These are phyloP conservation scores for Ophiocordyceps camponoti-rufipedis DNA, from an alignment of 2,329 filamentous ascomycete species.

Conservation along the genomic window DNA sequence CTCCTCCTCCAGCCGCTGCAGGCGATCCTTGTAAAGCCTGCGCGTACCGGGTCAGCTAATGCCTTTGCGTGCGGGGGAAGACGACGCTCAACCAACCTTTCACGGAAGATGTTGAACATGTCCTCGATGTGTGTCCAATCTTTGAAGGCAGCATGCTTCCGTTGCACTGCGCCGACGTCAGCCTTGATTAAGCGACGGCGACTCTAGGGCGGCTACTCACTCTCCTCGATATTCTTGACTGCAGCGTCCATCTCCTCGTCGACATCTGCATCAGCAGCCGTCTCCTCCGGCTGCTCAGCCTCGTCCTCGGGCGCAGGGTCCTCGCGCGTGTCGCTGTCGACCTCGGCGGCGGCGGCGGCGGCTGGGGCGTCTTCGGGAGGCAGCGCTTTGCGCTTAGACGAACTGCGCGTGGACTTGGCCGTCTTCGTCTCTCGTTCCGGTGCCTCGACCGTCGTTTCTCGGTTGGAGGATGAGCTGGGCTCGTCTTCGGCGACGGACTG, in stretches of 20 bases:
- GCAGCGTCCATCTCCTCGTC: conserved; percentile 41
- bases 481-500: conserved; percentile 30
- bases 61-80: background rate
- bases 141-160: conserved; percentile 64
- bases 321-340: conserved; percentile 14
- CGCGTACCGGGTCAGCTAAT: background rate
- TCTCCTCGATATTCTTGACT: conserved; percentile 45
- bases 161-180: conserved; percentile 38
- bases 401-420: conserved; percentile 21
- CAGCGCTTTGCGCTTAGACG: conserved; percentile 19
- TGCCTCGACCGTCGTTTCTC: conserved; percentile 10
- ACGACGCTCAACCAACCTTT: conserved; percentile 34
- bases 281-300: conserved; percentile 29
- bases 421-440: conserved; percentile 14
- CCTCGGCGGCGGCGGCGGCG: conserved; percentile 11
- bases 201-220: conserved; percentile 20
- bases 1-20: conserved; percentile 61
- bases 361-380: conserved; percentile 7
- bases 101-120: conserved; percentile 73
- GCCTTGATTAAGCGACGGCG: conserved; percentile 2
- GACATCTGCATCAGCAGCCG: conserved; percentile 34
- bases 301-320: conserved; percentile 21
- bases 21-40: conserved; percentile 75
- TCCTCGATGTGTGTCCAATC: conserved; percentile 67
- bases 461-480: conserved; percentile 11